phyloP scores from a whole-genome alignment of 2,329 filamentous ascomycete genomes.

The Venturia pyrina region DNA sequence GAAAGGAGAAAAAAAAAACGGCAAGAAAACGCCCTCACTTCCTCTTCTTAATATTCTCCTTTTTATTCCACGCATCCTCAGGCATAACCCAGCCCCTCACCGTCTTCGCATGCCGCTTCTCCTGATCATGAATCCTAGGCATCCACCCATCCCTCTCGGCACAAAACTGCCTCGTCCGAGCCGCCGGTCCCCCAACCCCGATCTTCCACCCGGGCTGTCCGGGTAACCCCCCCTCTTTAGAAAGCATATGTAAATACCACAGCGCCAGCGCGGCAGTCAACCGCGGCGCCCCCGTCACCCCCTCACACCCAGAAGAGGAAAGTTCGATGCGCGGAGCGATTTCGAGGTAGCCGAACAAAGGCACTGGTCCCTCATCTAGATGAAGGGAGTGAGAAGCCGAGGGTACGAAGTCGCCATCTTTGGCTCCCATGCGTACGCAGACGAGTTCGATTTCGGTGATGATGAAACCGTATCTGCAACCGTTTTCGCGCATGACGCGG shows the following conservation, averaged over 20 bases:
- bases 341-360: slow-evolving; percentile 84
- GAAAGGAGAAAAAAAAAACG: background rate
- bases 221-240: slow-evolving; percentile 48
- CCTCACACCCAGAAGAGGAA: slow-evolving; percentile 28
- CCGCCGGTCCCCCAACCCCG: slow-evolving; percentile 66
- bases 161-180: slow-evolving; percentile 60
- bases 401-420: slow-evolving; percentile 18
- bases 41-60: slow-evolving; percentile 22
- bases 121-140: slow-evolving; percentile 58
- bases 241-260: slow-evolving; percentile 68
- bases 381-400: slow-evolving; percentile 23
- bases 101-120: slow-evolving; percentile 69
- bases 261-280: slow-evolving; percentile 65
- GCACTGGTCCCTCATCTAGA: slow-evolving; percentile 42
- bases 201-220: slow-evolving; percentile 54
- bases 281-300: slow-evolving; percentile 27
- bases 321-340: slow-evolving; percentile 50
- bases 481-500: slow-evolving; percentile 85
- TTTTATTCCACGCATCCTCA: slow-evolving; percentile 50
- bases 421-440: slow-evolving; percentile 67
- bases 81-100: slow-evolving; percentile 66
- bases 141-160: slow-evolving; percentile 66
- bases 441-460: slow-evolving; percentile 93
- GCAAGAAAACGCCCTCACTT: background rate
- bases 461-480: slow-evolving; percentile 90